These are phyloP conservation scores for Raphanus sativus DNA, from an alignment of 345 rosid genomes.

Conservation along the genomic window DNA sequence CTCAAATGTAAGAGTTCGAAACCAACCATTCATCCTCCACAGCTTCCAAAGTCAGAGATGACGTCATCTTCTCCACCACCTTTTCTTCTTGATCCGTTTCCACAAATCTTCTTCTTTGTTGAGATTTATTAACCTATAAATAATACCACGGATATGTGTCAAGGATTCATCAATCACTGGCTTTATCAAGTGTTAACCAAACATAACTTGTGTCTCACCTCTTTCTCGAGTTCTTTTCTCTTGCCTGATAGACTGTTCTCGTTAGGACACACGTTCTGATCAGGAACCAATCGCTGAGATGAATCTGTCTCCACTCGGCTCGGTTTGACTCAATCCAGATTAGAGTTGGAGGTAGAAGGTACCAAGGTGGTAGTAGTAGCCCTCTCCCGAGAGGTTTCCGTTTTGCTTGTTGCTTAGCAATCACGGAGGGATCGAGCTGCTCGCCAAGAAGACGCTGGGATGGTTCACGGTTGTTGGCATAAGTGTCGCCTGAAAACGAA, in stretches of 20 bases:
- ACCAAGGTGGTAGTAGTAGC: too few relatives aligned
- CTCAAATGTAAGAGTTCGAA: slow-evolving; percentile 72
- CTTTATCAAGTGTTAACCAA: background rate
- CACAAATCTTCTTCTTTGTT: slow-evolving; percentile 40
- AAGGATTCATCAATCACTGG: background rate
- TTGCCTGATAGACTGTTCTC: background rate
- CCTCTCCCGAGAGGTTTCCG: too few relatives aligned
- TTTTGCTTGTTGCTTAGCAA: too few relatives aligned
- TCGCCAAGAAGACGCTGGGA: background rate
- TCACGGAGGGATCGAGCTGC: too few relatives aligned
- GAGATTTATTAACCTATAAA: background rate
- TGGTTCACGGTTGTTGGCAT: background rate
- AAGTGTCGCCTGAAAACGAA: too few relatives aligned
- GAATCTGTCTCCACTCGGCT: background rate
- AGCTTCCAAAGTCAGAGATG: slow-evolving; percentile 15
- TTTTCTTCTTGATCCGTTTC: slow-evolving; percentile 11
- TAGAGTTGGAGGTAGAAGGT: too few relatives aligned
- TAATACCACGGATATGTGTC: background rate
- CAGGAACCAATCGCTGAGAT: too few relatives aligned
- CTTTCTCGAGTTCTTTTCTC: background rate
- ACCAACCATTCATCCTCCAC: slow-evolving; percentile 48
- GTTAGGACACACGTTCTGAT: background rate
- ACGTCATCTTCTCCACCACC: slow-evolving; percentile 7
- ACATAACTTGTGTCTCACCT: background rate
- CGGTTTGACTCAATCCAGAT: too few relatives aligned